phyloP scores from a whole-genome alignment of 768 basidiomycete species.

The Suillus paluster region DNA sequence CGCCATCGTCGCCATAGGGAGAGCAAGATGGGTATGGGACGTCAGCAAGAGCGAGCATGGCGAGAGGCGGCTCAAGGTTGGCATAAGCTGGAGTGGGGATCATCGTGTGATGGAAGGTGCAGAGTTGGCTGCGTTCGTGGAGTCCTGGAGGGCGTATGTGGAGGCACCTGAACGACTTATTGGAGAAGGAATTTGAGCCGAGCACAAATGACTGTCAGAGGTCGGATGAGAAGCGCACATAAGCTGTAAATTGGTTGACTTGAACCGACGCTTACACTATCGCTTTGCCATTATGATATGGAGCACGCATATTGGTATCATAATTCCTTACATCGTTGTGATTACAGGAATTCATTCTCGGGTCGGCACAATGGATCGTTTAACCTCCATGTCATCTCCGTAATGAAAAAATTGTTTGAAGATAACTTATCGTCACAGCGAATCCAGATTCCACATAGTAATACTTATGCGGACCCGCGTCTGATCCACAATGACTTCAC shows the following conservation, averaged over 20 bases:
- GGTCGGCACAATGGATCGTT: too few relatives aligned
- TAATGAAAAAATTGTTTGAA: too few relatives aligned
- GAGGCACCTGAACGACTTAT: constrained; percentile 75
- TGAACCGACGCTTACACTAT: neutral
- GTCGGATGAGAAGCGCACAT: neutral
- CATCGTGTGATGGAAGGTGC: constrained; percentile 90
- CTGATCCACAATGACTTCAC: neutral
- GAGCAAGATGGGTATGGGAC: constrained; percentile 80
- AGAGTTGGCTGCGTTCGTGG: constrained; percentile 87
- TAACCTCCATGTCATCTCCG: too few relatives aligned
- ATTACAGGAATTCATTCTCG: too few relatives aligned
- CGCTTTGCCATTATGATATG: constrained; percentile 1
- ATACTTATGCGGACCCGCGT: neutral
- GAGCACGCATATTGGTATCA: neutral
- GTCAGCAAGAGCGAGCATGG: constrained; percentile 46
- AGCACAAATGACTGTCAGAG: neutral
- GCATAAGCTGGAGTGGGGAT: constrained; percentile 84
- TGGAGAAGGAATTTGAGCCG: constrained; percentile 46
- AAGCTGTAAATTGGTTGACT: neutral
- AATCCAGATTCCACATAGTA: neutral
- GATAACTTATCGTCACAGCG: neutral
- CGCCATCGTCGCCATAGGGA: constrained; percentile 82
- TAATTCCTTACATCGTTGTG: neutral
- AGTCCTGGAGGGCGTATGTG: constrained; percentile 81
- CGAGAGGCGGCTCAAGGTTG: constrained; percentile 59